Evolutionary conservation across 768 basidiomycete species (phyloP).

Genomic region (Phaeotremella skinneri): DNA sequence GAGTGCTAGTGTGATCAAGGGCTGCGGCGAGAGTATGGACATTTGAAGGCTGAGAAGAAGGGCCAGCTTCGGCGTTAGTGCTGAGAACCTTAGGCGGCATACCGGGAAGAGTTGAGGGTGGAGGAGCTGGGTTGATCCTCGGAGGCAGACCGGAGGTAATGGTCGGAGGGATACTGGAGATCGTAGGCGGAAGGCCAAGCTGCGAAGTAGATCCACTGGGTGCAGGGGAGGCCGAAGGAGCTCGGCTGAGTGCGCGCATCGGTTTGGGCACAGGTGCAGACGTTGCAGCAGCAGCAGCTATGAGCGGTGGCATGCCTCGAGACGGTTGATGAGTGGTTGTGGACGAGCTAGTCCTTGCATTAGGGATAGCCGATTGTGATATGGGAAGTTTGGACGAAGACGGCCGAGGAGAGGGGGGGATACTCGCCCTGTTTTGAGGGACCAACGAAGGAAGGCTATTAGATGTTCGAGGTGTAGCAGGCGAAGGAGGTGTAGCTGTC

Average conservation of each 20-base stretch:
- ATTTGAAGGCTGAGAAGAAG: not conserved
- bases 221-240: not conserved
- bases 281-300: slow-evolving; percentile 7
- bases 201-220: not conserved
- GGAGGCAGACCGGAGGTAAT: too few relatives aligned
- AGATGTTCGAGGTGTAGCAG: slow-evolving; percentile 4
- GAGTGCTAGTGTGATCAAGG: not conserved
- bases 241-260: not conserved
- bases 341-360: not conserved
- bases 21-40: not conserved
- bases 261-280: not conserved
- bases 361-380: not conserved
- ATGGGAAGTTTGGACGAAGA: not conserved
- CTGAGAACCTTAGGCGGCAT: not conserved
- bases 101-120: not conserved
- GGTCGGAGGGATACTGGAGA: not conserved
- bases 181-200: not conserved
- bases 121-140: too few relatives aligned
- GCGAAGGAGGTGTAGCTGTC: not conserved
- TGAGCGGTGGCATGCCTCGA: slow-evolving; percentile 4
- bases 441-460: not conserved
- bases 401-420: not conserved
- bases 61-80: not conserved
- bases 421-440: not conserved
- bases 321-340: not conserved